Percentiles rank a stretch among this genome's conserved stretches.
phyloP scores from a whole-genome alignment of 1,284 basidiomycete species.

The Neotropicomus parvogracilis region DNA sequence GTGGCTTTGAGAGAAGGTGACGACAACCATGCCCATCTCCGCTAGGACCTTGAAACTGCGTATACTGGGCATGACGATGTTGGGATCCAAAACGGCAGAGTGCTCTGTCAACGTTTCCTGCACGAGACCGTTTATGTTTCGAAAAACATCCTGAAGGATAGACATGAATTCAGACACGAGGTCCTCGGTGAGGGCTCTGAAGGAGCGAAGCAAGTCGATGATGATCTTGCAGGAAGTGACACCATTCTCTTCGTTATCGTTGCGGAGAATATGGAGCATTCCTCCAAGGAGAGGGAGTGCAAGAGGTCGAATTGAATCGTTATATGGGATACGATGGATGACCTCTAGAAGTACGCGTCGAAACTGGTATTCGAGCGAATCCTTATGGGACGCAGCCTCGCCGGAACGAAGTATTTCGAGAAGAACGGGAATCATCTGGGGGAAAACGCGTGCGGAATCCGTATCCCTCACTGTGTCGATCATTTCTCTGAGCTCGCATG shows the following conservation, averaged over 20 bases:
- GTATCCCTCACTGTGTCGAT: constrained; percentile 82
- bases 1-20: constrained; percentile 85
- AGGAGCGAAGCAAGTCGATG: constrained; percentile 75
- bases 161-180: constrained; percentile 79
- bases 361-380: constrained; percentile 81
- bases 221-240: constrained; percentile 89
- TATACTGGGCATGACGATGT: constrained; percentile 62
- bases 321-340: constrained; percentile 82
- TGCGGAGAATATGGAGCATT: constrained; percentile 79
- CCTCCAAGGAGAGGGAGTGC: constrained; percentile 68
- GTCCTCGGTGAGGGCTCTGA: constrained; percentile 74
- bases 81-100: constrained; percentile 53
- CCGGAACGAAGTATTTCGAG: constrained; percentile 77
- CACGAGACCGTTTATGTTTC: constrained; percentile 74
- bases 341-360: constrained; percentile 85
- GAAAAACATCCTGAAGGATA: constrained; percentile 74
- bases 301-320: constrained; percentile 75
- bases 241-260: constrained; percentile 97
- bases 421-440: constrained; percentile 75
- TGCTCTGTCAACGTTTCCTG: constrained; percentile 72
- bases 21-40: constrained; percentile 92
- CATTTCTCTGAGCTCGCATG: constrained; percentile 82
- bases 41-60: constrained; percentile 93
- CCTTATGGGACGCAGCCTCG: constrained; percentile 75
- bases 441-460: constrained; percentile 72